Evolutionary conservation across 352 stramenopile species (phyloP).

Genomic region (Phytophthora crassamura): DNA sequence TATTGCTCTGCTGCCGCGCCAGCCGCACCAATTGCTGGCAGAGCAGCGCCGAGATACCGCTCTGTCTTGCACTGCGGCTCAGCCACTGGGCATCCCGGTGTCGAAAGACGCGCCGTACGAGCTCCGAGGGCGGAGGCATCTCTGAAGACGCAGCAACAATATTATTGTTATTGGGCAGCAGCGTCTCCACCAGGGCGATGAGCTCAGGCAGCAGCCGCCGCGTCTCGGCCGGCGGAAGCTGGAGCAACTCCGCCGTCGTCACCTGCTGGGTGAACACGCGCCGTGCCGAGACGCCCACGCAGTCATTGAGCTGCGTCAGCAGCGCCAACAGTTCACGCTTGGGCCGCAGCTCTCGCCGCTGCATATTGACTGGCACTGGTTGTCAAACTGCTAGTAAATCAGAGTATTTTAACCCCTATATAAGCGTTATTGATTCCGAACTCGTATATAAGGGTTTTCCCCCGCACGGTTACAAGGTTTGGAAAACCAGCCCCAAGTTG

Average conservation of each 20-base stretch:
- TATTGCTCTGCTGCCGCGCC: conserved; percentile 6
- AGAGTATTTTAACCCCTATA: background rate
- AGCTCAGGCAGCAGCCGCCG: conserved; percentile 52
- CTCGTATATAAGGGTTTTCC: too few relatives aligned
- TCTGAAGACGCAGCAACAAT: background rate
- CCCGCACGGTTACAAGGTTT: too few relatives aligned
- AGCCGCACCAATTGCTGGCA: conserved; percentile 58
- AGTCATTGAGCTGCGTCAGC: conserved; percentile 48
- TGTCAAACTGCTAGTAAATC: background rate
- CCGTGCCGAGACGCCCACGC: conserved; percentile 51
- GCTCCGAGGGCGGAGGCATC: background rate
- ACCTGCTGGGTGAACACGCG: conserved; percentile 56
- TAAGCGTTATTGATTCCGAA: too few relatives aligned
- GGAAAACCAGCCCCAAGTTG: too few relatives aligned
- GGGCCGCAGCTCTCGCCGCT: conserved; percentile 15
- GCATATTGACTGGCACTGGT: conserved; percentile 3
- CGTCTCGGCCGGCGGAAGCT: conserved; percentile 35
- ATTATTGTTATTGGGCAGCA: conserved; percentile 22
- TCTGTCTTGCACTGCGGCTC: conserved; percentile 61
- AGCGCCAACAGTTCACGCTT: conserved; percentile 22
- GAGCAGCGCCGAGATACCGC: conserved; percentile 55
- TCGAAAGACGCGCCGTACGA: conserved; percentile 43
- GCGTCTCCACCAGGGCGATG: conserved; percentile 41
- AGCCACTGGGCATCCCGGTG: conserved; percentile 63
- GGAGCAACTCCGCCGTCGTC: conserved; percentile 28